A percentile compares a stretch with the other conserved stretches of the same genome.
phyloP scores from a whole-genome alignment of 2,329 filamentous ascomycete genomes.

The Orbilia javanica region DNA sequence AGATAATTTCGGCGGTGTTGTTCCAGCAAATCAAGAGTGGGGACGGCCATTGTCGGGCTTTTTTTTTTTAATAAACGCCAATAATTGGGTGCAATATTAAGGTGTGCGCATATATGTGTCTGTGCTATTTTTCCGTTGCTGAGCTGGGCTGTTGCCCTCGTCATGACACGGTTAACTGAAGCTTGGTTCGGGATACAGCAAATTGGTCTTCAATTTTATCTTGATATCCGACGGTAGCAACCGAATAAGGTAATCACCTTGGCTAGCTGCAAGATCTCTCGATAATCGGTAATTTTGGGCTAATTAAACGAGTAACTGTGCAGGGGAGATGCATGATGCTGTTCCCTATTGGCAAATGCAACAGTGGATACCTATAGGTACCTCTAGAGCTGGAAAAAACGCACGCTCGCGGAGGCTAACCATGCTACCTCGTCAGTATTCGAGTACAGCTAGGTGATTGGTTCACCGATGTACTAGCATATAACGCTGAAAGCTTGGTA shows the following conservation, averaged over 20 bases:
- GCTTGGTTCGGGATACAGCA: neutral
- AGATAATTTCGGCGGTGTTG: neutral
- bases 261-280: constrained; percentile 32
- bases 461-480: neutral
- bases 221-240: neutral
- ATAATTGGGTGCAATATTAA: neutral
- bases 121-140: neutral
- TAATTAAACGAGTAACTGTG: constrained; percentile 28
- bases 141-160: neutral
- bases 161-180: neutral
- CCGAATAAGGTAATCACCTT: constrained; percentile 11
- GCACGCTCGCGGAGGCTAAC: constrained; percentile 13
- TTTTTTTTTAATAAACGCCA: neutral
- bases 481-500: constrained; percentile 17
- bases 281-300: constrained; percentile 40
- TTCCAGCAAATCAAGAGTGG: neutral
- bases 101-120: neutral
- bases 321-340: constrained; percentile 20
- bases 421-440: neutral
- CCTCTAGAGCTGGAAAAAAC: constrained; percentile 1
- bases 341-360: constrained; percentile 10
- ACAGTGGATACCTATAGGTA: neutral
- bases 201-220: neutral
- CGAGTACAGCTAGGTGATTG: neutral
- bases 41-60: neutral